Evolutionary conservation across 2,329 filamentous ascomycete genomes (phyloP), one percentile per base, ranked within the genome.

Genomic region (Microdochium trichocladiopsis): DNA sequence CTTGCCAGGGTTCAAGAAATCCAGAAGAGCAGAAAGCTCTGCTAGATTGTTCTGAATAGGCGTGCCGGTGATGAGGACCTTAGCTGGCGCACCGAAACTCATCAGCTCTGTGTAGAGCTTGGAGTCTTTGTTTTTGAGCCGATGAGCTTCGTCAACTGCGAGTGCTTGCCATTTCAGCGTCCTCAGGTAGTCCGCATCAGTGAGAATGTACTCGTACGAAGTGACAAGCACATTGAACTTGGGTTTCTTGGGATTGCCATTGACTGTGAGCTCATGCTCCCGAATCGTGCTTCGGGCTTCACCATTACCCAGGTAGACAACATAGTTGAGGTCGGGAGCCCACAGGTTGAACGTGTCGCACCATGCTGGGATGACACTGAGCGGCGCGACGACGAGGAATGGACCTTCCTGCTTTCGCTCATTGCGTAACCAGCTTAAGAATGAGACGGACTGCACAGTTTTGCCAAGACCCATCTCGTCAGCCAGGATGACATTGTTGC

Each of bases 401-500:
- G 94, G 94, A 0, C 94, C 94, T 69, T 97, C 89, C 67, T 99
- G 94, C 49, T 79, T 80, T 59, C 93, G 84, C 53, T 91, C 85
- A 69, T 97, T 93, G 51, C 90, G 88, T 55, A 99, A 79, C 93
- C 94, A 99, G 66, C 93, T 96, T 69, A 99, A 87, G 68, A 97
- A 97, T 0, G 93, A 86, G 25, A 99, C 92, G 0, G 93, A 96
- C 71, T 99, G 94, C 0, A 99, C 94, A 0, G 94, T 99, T 73
- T 99, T 99, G 25, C 94, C 94, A 14, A 99, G 79, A 61, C 94
- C 94, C 94, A 99, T 99, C 71, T 99, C 94, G 66, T 99, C 94
- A 49, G 94, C 94, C 51, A 99, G 80, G 61, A 99, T 96, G 64
- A 97, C 94, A 61, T 97, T 99, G 68, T 94, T 94, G 52, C 84